Percentiles rank a stretch among this genome's conserved stretches.
phyloP scores from a whole-genome alignment of 371 early-diverging fungal species.

The Mucor indicus region DNA sequence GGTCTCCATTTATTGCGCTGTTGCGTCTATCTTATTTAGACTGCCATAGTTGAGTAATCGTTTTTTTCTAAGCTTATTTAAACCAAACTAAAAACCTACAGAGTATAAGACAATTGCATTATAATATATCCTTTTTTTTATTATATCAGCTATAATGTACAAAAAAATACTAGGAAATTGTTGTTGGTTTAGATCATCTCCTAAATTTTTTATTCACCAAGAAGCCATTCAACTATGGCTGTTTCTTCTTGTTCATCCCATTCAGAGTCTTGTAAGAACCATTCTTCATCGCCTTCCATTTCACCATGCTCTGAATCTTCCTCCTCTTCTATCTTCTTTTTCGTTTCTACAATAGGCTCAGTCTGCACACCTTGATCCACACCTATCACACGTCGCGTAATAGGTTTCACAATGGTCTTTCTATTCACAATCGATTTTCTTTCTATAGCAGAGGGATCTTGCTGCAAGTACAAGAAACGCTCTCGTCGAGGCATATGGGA shows the following conservation, averaged over 20 bases:
- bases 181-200: too few species aligned
- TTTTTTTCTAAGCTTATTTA: too few species aligned
- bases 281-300: slow-evolving; percentile 46
- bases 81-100: too few species aligned
- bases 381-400: slow-evolving; percentile 1
- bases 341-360: slow-evolving; percentile 3
- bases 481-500: slow-evolving; percentile 40
- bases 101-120: too few species aligned
- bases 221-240: slow-evolving; percentile 41
- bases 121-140: too few species aligned
- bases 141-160: too few species aligned
- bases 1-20: too few species aligned
- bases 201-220: slow-evolving; percentile 32
- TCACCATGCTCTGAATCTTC: slow-evolving; percentile 27
- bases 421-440: slow-evolving; percentile 14
- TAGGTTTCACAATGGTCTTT: not conserved
- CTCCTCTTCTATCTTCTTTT: not conserved
- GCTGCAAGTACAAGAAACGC: slow-evolving; percentile 39
- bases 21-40: too few species aligned
- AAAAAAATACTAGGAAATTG: too few species aligned
- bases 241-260: slow-evolving; percentile 44
- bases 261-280: slow-evolving; percentile 42
- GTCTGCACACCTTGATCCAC: slow-evolving; percentile 28
- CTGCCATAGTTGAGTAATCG: too few species aligned
- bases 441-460: slow-evolving; percentile 35